Evolutionary conservation across 2,329 filamentous ascomycete species (phyloP), one percentile per base, ranked within the genome.

Genomic region (Aurifilum marmelostoma): DNA sequence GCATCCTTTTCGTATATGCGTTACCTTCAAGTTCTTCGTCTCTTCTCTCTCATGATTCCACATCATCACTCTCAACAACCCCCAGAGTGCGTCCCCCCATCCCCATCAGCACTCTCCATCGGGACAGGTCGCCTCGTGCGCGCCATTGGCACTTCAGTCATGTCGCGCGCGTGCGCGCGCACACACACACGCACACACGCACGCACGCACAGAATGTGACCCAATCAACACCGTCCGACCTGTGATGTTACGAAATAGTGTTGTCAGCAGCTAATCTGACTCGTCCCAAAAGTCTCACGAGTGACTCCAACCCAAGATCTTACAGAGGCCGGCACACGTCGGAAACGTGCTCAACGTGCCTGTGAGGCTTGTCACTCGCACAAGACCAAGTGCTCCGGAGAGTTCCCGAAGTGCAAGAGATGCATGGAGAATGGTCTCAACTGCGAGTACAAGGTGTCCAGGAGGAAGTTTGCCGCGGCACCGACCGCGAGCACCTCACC

Each of bases 321-420:
- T 67, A 83, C 81, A 18, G 80, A 83, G 71, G 81, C 80, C 9
- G 81, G 81, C 8, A 82, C 80, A 7, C 64, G 79, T 39, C 76
- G 81, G 32, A 82, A 81, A 67, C 77, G 81, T 47, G 80, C 80
- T 4, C 81, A 82, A 66, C 73, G 80, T 63, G 80, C 81, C n/a
- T 83, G 81, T 71, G 77, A 75, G 32, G 76, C 81, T 65, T 83
- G 81, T 41, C 80, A 82, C 70, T 68, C 76, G 3, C 80, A 82
- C 72, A 83, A 83, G 73, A 82, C 80, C 1, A 82, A 81, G 69
- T 83, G 81, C 69, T 81, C 80, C 0, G 80, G 80, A 27, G 80
- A 82, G 63, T 67, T 80, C 60, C 80, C 80, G 7, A 74, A 73
- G 37, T 83, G 81, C 71, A 77, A 78, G 70, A 74, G 81, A 66